Conservation (phyloP, 169 alveolate genomes). For the Besnoitia besnoiti region DNA sequence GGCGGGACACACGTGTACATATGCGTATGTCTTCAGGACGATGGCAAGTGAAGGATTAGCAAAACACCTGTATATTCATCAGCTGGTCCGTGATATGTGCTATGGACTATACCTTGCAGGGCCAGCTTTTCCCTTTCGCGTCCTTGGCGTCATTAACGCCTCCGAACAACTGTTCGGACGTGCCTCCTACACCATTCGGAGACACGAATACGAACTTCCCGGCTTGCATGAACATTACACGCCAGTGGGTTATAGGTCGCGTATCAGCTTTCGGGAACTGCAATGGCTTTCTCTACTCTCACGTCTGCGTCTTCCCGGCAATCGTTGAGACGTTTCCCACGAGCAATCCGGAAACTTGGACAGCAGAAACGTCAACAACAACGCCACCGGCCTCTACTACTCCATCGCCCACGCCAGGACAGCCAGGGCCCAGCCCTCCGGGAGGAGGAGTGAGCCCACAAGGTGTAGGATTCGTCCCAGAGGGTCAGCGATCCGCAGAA, state of each 20-base stretch:
- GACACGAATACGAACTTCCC: constrained; percentile 49
- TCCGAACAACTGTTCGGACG: constrained; percentile 46
- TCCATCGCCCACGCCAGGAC: neutral
- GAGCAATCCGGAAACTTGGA: constrained; percentile 26
- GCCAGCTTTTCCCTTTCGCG: constrained; percentile 60
- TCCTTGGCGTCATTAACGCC: constrained; percentile 33
- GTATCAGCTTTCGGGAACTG: constrained; percentile 46
- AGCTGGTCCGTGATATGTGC: no score
- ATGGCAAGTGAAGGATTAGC: no score
- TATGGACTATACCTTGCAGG: no score
- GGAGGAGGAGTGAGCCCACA: constrained; percentile 39
- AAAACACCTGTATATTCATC: no score
- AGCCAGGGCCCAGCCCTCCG: constrained; percentile 33
- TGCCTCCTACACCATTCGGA: constrained; percentile 48
- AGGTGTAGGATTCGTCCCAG: no score
- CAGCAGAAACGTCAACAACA: neutral
- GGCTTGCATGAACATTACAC: constrained; percentile 41
- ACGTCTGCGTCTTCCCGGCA: constrained; percentile 49
- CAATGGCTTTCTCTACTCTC: constrained; percentile 49
- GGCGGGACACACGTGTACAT: neutral
- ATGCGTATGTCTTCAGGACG: neutral
- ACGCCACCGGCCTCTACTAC: neutral
- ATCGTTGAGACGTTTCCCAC: constrained; percentile 30
- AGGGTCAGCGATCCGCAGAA: no score
- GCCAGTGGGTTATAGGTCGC: constrained; percentile 39